These are phyloP conservation scores for Abortiporus biennis DNA, from an alignment of 1,284 basidiomycete genomes.

Conservation along the genomic window DNA sequence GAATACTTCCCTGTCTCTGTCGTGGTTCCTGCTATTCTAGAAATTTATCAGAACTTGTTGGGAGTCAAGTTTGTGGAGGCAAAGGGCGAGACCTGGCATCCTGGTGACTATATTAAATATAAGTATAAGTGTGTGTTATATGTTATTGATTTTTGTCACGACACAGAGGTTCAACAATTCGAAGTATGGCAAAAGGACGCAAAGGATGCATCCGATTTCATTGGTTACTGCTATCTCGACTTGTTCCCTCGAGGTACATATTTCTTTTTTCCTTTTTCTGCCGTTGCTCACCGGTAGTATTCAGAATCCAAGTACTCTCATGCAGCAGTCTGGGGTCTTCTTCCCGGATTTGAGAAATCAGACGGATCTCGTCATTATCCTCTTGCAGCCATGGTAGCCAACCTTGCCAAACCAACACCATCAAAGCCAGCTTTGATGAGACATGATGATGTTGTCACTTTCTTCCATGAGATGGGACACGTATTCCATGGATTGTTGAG, in stretches of 20 bases:
- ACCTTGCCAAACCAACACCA: conserved; percentile 77
- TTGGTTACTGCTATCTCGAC: conserved; percentile 82
- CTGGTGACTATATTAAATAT: conserved; percentile 35
- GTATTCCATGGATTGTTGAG: conserved; percentile 81
- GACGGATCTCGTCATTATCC: conserved; percentile 67
- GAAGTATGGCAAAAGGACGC: conserved; percentile 76
- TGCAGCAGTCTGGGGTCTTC: conserved; percentile 78
- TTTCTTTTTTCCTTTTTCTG: neutral
- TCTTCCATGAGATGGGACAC: conserved; percentile 85
- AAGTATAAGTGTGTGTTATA: neutral
- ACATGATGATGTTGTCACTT: conserved; percentile 75
- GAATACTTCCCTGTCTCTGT: conserved; percentile 82
- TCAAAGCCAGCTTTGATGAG: conserved; percentile 79
- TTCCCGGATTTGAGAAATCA: conserved; percentile 49
- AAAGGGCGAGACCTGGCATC: conserved; percentile 63
- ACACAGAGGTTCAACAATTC: conserved; percentile 70
- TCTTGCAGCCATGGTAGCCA: conserved; percentile 79
- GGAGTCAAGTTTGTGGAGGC: conserved; percentile 67
- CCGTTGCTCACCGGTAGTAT: conserved; percentile 1
- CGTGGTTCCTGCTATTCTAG: conserved; percentile 74
- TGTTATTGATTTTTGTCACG: too few relatives aligned
- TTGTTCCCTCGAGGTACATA: conserved; percentile 78
- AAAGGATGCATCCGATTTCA: conserved; percentile 60
- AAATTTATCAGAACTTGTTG: conserved; percentile 77
- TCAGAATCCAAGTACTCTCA: conserved; percentile 77